Base-by-base conservation (phyloP, 2,329 filamentous ascomycete species). In the Juglanconis oblonga region DNA sequence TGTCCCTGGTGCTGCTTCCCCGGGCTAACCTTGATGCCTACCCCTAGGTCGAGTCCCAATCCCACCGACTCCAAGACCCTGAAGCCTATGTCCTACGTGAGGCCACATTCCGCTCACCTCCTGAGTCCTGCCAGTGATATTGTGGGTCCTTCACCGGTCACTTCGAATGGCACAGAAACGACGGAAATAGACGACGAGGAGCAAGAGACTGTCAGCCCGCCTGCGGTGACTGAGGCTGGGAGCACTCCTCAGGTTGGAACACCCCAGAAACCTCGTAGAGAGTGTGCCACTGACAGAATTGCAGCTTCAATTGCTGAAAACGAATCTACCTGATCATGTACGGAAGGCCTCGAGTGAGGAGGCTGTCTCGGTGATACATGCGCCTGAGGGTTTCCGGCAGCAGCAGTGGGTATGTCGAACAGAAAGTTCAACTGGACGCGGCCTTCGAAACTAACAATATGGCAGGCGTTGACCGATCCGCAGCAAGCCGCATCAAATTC, bases 331-430 rank as follows among this genome's bases (percentile, higher is more conserved):
- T 3, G 83, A 85, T 47, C 77, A 80, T 61, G 68, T 88, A 72
- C 77, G 87, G 70, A 80, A 81, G 55, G 76, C 77, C 56, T 82
- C 83, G 31, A 87, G 87, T 63, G 91, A 96, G 65, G 91, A 93
- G 66, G 88, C 92, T 31, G 83, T 91, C 56, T 97, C 93, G 1
- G 93, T 96, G 57, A 97, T 97, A 66, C 93, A 97, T 79, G 91
- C 91, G 14, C 92, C 93, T 0, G 82, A 91, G 65, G 91, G 89
- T 63, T 97, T 95, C 73, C 83, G 86, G 58, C 85, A 85, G 67
- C 83, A 86, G 58, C 85, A 85, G 67, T 96, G 95, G 84, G 91
- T 95, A 73, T 70, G 84, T 50, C 44, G 50, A 33, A 53, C 31
- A 17, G 44, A n/a, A 35, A 59, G 17, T 13, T 33, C 44, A 47